These are phyloP conservation scores for Rhodosporidiobolus sp. DNA, from an alignment of 768 basidiomycete species.

Conservation along the genomic window DNA sequence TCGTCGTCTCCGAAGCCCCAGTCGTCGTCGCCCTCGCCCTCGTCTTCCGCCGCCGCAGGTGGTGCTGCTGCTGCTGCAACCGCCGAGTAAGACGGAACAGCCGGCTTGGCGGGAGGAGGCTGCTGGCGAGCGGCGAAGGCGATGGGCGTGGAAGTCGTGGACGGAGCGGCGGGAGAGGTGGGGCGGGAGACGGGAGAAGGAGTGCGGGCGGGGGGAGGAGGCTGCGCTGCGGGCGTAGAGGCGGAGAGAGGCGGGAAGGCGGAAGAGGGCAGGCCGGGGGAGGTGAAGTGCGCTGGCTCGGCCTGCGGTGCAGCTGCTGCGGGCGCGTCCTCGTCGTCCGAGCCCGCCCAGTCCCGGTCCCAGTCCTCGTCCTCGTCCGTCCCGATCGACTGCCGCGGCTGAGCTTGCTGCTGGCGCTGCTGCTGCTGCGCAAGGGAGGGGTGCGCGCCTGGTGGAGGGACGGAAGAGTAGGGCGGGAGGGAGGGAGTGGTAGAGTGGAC, in stretches of 20 bases:
- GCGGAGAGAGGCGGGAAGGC: not conserved
- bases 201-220: not conserved
- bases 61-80: not conserved
- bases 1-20: constrained; percentile 8
- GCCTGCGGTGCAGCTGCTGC: no score
- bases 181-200: not conserved
- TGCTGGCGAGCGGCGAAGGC: not conserved
- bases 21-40: not conserved
- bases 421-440: not conserved
- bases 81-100: not conserved
- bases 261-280: not conserved
- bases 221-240: not conserved
- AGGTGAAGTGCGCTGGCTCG: constrained; percentile 1
- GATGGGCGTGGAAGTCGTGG: not conserved
- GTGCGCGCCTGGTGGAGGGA: not conserved
- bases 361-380: constrained; percentile 23
- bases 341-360: constrained; percentile 7
- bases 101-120: not conserved
- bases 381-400: not conserved
- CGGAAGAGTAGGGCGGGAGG: constrained; percentile 18
- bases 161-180: not conserved
- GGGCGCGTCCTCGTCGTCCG: no score
- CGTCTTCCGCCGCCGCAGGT: not conserved
- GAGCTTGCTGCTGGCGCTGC: not conserved
- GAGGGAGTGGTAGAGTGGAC: not conserved